Evolutionary conservation across 805 yeast species (phyloP).

Genomic region (Myxozyma neotropica): DNA sequence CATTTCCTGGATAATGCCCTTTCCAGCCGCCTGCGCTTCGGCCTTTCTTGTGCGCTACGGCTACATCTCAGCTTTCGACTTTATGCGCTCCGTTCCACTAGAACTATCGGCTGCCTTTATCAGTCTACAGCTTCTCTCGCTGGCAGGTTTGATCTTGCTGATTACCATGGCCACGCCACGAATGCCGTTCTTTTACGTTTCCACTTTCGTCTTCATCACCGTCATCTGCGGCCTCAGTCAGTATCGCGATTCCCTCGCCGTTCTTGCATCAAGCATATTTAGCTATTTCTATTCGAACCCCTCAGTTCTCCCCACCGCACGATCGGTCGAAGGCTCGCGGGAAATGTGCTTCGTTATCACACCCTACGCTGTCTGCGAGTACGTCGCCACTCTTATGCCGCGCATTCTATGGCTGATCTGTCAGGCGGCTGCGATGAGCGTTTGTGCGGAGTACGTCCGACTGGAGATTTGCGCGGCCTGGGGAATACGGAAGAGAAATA

Average conservation of each 20-base stretch:
- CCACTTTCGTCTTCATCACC: neutral
- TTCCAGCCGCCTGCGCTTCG: constrained; percentile 22
- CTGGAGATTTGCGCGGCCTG: constrained; percentile 8
- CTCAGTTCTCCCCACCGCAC: neutral
- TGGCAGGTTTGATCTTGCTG: constrained; percentile 3
- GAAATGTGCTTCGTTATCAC: neutral
- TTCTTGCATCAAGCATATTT: neutral
- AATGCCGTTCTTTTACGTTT: neutral
- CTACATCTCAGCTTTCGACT: constrained; percentile 9
- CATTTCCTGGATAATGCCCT: constrained; percentile 20
- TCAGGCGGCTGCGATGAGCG: constrained; percentile 22
- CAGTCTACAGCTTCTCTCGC: constrained; percentile 6
- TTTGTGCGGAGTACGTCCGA: constrained; percentile 16
- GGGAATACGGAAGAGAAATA: neutral
- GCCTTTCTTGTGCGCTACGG: neutral
- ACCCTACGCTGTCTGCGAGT: neutral
- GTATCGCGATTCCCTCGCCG: constrained; percentile 7
- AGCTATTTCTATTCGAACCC: neutral
- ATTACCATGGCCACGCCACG: neutral
- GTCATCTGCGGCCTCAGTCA: constrained; percentile 1
- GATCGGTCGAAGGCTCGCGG: neutral
- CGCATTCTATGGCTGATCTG: constrained; percentile 20
- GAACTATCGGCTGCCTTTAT: neutral
- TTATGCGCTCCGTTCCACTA: neutral
- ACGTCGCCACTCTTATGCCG: constrained; percentile 6